phyloP scores from a whole-genome alignment of 768 basidiomycete genomes.

The Leccinum boreale region DNA sequence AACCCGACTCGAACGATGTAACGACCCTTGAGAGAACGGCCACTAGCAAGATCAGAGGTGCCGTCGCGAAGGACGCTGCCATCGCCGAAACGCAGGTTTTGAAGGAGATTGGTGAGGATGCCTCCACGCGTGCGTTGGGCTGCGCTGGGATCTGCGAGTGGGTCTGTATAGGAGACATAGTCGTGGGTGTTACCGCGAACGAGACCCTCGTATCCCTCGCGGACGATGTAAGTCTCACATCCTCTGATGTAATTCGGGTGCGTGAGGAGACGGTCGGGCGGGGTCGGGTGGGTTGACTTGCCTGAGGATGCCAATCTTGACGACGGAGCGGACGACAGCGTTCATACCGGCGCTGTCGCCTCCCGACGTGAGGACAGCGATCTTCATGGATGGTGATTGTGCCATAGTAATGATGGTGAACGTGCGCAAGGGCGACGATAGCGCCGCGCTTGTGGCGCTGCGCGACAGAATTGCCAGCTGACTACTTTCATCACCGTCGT shows the following conservation, averaged over 20 bases:
- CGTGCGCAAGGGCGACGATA: background rate
- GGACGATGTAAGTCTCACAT: constrained; percentile 93
- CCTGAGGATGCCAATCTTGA: constrained; percentile 91
- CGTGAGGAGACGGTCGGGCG: background rate
- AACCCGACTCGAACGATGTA: constrained; percentile 96
- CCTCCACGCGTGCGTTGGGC: constrained; percentile 11
- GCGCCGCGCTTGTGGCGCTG: background rate
- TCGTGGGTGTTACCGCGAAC: constrained; percentile 74
- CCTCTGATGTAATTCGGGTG: constrained; percentile 51
- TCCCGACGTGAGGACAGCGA: constrained; percentile 92
- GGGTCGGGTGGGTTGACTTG: constrained; percentile 34
- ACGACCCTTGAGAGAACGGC: constrained; percentile 78
- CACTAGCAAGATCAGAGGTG: constrained; percentile 65
- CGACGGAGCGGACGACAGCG: constrained; percentile 89
- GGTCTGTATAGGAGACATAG: constrained; percentile 23
- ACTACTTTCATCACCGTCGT: background rate
- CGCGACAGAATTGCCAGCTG: background rate
- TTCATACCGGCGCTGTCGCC: constrained; percentile 99
- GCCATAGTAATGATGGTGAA: background rate
- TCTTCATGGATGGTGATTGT: constrained; percentile 54
- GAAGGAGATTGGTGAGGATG: constrained; percentile 44
- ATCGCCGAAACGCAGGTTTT: constrained; percentile 81
- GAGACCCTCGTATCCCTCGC: constrained; percentile 98
- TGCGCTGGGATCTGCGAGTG: constrained; percentile 28
- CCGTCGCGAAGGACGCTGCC: constrained; percentile 76